A percentile compares a stretch with the other conserved stretches of the same genome.
Conservation (phyloP, 2,329 filamentous ascomycete genomes). For the Aspergillus viridinutans region DNA sequence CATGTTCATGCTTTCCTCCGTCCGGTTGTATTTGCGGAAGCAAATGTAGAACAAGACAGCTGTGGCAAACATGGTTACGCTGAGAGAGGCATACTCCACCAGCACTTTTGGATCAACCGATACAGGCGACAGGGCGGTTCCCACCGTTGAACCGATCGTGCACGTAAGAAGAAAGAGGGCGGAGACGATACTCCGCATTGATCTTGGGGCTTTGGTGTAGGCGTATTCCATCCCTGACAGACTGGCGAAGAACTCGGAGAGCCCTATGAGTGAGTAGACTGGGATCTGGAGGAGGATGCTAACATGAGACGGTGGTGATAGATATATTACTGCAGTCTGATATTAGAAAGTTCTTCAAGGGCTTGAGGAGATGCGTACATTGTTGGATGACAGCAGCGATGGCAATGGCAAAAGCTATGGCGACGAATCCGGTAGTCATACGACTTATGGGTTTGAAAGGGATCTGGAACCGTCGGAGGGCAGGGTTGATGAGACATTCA, state of each 20-base stretch:
- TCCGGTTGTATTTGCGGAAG: constrained; percentile 13
- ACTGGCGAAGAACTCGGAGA: not conserved
- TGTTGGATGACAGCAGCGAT: not conserved
- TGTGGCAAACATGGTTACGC: constrained; percentile 5
- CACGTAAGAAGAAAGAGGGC: constrained; percentile 15
- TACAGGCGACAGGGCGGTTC: constrained; percentile 8
- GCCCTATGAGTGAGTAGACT: not conserved
- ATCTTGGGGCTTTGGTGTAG: constrained; percentile 5
- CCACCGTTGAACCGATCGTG: constrained; percentile 8
- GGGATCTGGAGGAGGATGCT: not conserved
- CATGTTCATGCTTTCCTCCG: constrained; percentile 13
- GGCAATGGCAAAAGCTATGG: not conserved
- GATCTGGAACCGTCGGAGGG: not conserved
- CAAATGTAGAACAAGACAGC: constrained; percentile 6
- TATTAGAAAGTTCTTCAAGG: not conserved
- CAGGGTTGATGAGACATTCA: not conserved
- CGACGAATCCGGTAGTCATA: not conserved
- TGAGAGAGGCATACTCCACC: constrained; percentile 9
- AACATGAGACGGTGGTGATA: not conserved
- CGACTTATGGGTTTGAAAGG: not conserved
- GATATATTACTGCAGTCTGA: not conserved
- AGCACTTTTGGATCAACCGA: constrained; percentile 12
- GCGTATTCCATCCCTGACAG: constrained; percentile 6
- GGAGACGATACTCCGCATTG: constrained; percentile 19
- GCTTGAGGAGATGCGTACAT: not conserved